Evolutionary conservation across 345 rosid species (phyloP).

Genomic region (Cochlearia excelsa): DNA sequence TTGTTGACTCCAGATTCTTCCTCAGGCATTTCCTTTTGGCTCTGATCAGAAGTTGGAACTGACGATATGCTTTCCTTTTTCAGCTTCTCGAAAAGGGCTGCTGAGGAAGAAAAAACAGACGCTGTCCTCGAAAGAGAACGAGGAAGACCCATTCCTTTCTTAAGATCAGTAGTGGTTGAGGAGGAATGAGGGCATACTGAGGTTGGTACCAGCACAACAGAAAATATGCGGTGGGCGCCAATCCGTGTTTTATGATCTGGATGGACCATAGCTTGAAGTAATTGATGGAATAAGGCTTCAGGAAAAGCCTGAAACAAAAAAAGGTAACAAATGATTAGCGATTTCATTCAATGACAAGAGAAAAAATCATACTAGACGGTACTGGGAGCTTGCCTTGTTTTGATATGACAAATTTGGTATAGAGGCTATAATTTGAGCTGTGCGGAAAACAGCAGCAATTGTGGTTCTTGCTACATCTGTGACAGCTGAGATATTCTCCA

Average conservation of each 20-base stretch:
- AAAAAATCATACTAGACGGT: neutral
- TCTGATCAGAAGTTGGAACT: slow-evolving; percentile 37
- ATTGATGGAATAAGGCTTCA: slow-evolving; percentile 88
- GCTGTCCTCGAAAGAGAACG: slow-evolving; percentile 90
- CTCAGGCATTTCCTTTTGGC: slow-evolving; percentile 37
- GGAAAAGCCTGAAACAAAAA: slow-evolving; percentile 69
- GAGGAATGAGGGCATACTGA: slow-evolving; percentile 66
- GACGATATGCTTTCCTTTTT: slow-evolving; percentile 50
- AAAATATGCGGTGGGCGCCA: slow-evolving; percentile 91
- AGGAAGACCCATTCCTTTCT: slow-evolving; percentile 56
- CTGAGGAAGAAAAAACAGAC: slow-evolving; percentile 95
- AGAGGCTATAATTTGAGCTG: slow-evolving; percentile 87
- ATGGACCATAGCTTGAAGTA: slow-evolving; percentile 93
- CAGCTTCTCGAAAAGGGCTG: slow-evolving; percentile 94
- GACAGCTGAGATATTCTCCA: slow-evolving; percentile 82
- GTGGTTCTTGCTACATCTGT: slow-evolving; percentile 76
- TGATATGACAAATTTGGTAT: slow-evolving; percentile 77
- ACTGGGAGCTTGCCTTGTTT: slow-evolving; percentile 57
- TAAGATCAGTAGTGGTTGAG: slow-evolving; percentile 39
- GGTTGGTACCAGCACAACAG: slow-evolving; percentile 91
- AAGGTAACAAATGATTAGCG: slow-evolving; percentile 3
- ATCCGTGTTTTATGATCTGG: slow-evolving; percentile 88
- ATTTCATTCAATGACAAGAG: slow-evolving; percentile 3
- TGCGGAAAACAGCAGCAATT: slow-evolving; percentile 73
- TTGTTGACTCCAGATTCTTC: slow-evolving; percentile 40